Conservation (phyloP, 345 rosid genomes). For the Hirschfeldia incana region DNA sequence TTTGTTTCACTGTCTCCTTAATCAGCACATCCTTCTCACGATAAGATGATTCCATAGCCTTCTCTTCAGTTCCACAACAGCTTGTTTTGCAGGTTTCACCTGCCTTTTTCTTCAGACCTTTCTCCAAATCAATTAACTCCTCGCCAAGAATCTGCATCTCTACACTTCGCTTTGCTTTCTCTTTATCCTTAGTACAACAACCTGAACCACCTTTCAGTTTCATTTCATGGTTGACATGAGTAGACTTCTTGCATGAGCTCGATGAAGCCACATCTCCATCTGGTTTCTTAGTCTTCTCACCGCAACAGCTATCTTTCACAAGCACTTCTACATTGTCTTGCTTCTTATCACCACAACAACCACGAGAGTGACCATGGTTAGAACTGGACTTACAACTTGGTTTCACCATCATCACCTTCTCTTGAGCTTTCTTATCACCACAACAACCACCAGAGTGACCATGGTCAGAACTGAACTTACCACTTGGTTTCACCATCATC, state of each 20-base stretch:
- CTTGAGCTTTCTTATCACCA: slow-evolving; percentile 30
- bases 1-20: slow-evolving; percentile 6
- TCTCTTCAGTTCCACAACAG: slow-evolving; percentile 30
- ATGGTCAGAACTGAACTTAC: background rate
- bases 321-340: slow-evolving; percentile 19
- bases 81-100: slow-evolving; percentile 34
- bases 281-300: slow-evolving; percentile 15
- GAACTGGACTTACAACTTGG: slow-evolving; percentile 13
- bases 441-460: slow-evolving; percentile 20
- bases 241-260: slow-evolving; percentile 37
- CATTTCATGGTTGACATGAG: slow-evolving; percentile 19
- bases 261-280: slow-evolving; percentile 10
- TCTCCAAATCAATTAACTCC: background rate
- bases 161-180: slow-evolving; percentile 13
- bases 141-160: background rate
- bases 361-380: slow-evolving; percentile 29
- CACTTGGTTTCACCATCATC: background rate
- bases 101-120: slow-evolving; percentile 18
- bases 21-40: slow-evolving; percentile 3
- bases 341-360: slow-evolving; percentile 34
- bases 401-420: slow-evolving; percentile 22
- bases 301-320: slow-evolving; percentile 24
- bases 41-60: slow-evolving; percentile 21
- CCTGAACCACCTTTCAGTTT: slow-evolving; percentile 23
- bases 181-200: slow-evolving; percentile 27